A percentile compares a stretch with the other conserved stretches of the same genome.
Evolutionary conservation across 768 basidiomycete species (phyloP).

Genomic region (Psilocybe sp.): DNA sequence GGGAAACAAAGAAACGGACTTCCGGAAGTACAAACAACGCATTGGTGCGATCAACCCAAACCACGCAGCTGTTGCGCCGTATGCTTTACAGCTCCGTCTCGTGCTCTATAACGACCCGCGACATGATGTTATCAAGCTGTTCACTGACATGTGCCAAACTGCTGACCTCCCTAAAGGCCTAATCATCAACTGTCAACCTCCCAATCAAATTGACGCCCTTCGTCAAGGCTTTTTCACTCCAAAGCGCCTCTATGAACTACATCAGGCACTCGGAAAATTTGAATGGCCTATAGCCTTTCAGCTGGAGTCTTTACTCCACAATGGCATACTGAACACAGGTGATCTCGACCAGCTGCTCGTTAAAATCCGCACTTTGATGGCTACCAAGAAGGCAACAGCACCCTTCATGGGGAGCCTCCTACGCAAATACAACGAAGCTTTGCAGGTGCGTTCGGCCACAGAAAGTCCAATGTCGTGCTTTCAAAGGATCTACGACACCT

Average conservation of each 20-base stretch:
- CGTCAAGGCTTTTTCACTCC: constrained; percentile 48
- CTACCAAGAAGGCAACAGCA: constrained; percentile 19
- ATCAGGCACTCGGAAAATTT: constrained; percentile 40
- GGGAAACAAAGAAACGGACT: constrained; percentile 35
- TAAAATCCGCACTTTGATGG: constrained; percentile 39
- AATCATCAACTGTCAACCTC: constrained; percentile 28
- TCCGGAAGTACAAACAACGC: constrained; percentile 51
- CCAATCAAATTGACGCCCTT: constrained; percentile 46
- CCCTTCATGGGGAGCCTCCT: constrained; percentile 45
- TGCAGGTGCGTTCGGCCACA: constrained; percentile 39
- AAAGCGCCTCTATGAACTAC: constrained; percentile 44
- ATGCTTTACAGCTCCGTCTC: constrained; percentile 68
- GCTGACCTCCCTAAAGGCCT: constrained; percentile 39
- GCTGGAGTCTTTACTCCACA: constrained; percentile 65
- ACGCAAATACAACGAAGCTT: constrained; percentile 47
- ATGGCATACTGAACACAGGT: constrained; percentile 56
- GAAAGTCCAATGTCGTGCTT: constrained; percentile 45
- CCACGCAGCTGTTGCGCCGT: constrained; percentile 62
- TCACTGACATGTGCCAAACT: constrained; percentile 49
- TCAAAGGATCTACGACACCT: constrained; percentile 29
- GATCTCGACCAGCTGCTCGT: constrained; percentile 50
- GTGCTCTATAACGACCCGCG: constrained; percentile 48
- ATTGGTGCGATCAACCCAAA: constrained; percentile 56
- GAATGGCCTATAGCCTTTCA: constrained; percentile 77
- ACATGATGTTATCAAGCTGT: constrained; percentile 46